Percentiles rank a stretch among this genome's conserved stretches.
Conservation (phyloP, 2,329 filamentous ascomycete species). For the Orbilia ellipsospora region DNA sequence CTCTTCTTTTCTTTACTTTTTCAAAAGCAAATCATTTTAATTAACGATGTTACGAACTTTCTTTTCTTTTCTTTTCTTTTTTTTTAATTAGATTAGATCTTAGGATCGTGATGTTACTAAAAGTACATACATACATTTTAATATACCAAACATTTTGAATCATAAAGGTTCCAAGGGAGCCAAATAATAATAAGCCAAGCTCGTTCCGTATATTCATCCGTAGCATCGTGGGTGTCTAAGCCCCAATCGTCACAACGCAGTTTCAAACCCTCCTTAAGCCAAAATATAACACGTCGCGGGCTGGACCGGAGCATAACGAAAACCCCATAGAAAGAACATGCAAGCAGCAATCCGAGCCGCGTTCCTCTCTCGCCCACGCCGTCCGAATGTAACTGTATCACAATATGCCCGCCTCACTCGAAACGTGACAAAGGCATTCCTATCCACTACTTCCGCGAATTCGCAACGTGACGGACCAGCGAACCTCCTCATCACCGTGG, state of each 20-base stretch:
- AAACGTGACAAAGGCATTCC: neutral
- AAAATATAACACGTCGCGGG: neutral
- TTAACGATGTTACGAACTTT: constrained; percentile 4
- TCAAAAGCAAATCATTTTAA: constrained; percentile 2
- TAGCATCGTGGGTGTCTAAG: neutral
- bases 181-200: constrained; percentile 1
- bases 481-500: constrained; percentile 69
- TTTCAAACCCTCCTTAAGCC: neutral
- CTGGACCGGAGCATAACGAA: too few relatives aligned
- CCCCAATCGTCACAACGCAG: constrained; percentile 4
- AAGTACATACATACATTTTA: too few relatives aligned
- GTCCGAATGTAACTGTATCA: neutral
- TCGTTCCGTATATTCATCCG: neutral
- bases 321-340: too few relatives aligned
- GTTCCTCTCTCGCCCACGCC: neutral
- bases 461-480: neutral
- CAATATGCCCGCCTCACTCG: neutral
- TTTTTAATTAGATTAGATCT: neutral
- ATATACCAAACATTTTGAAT: neutral
- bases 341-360: neutral
- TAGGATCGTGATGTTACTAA: neutral
- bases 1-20: neutral
- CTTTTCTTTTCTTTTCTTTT: neutral
- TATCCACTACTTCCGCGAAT: neutral
- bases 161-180: neutral